Evolutionary conservation across 768 basidiomycete genomes (phyloP), one percentile per base, ranked within the genome.

Genomic region (Naematelia aurantialba): DNA sequence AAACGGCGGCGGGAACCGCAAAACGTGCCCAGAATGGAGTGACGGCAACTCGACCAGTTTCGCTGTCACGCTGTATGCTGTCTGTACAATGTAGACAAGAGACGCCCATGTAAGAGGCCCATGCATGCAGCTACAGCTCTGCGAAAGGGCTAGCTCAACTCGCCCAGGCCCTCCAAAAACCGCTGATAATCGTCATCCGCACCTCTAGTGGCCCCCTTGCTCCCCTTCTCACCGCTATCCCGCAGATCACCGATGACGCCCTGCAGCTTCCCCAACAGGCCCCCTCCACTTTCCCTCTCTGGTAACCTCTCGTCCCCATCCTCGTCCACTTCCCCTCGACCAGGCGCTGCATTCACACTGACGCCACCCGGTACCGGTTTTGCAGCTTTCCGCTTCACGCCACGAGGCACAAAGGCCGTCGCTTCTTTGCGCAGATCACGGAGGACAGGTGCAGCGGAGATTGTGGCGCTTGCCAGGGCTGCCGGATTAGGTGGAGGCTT

Each of bases 391-490:
- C 89, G 84, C 76, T 89, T 90, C 52, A 94, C 78, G 2, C 87
- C 81, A 1, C 86, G 74, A 2, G 96, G 96, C 3, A 97, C 84
- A 69, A 99, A 98, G 0, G 89, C 85, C 0, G 91, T 94, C 8
- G 89, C 88, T 75, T 99, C 96, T 77, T 91, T 92, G 79, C 92
- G 91, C 61, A 98, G 81, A 77, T 99, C 91, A 13, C 94, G 88
- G 52, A 99, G 78, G 72, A 91, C 82, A 3, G 96, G 91, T 46
- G 81, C 90, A 1, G 92, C 91, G 21, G 84, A 86, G 52, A 97
- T 85, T 1, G 84, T 88, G 8, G 54, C 55, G 27, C 24, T 26
- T 1, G 89, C 90, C 5, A 83, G 79, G 1, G 80, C 80, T 0
- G 77, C 79, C 10, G 81, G 76, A 8, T 77, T 59, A 1, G 64